These are phyloP conservation scores for Pneumocystis canis DNA, from an alignment of 1,139 yeast species.

Conservation along the genomic window DNA sequence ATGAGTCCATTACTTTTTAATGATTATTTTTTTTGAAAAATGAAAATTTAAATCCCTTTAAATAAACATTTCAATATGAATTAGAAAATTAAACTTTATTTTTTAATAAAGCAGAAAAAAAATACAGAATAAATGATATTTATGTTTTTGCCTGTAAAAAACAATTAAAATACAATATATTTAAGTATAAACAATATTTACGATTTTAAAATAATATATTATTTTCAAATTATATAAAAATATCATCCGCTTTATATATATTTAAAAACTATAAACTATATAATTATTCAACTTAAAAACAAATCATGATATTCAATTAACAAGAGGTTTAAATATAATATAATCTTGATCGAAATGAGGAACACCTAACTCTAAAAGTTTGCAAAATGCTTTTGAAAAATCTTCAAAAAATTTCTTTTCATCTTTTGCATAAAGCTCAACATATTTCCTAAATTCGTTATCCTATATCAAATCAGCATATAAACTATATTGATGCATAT, in stretches of 20 bases:
- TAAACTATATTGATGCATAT: background rate
- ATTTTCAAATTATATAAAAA: background rate
- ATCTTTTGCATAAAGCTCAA: constrained; percentile 41
- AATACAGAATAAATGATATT: too few relatives aligned
- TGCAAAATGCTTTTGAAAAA: constrained; percentile 39
- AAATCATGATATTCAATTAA: background rate
- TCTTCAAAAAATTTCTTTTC: constrained; percentile 37
- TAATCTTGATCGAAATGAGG: background rate
- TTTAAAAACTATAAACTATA: background rate
- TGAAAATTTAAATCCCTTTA: background rate
- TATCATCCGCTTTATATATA: background rate
- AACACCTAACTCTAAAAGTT: constrained; percentile 44
- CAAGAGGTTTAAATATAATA: background rate
- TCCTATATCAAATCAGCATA: constrained; percentile 22
- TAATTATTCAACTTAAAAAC: background rate
- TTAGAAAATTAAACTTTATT: background rate
- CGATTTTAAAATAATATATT: background rate
- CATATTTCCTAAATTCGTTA: constrained; percentile 35
- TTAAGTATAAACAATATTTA: background rate
- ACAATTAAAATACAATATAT: too few relatives aligned
- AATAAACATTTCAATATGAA: background rate
- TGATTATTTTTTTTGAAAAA: background rate
- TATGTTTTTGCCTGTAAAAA: too few relatives aligned
- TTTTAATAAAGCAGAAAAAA: too few relatives aligned
- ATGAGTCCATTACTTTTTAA: too few relatives aligned